phyloP scores from a whole-genome alignment of 2,329 filamentous ascomycete species.

The Exophiala spinifera region DNA sequence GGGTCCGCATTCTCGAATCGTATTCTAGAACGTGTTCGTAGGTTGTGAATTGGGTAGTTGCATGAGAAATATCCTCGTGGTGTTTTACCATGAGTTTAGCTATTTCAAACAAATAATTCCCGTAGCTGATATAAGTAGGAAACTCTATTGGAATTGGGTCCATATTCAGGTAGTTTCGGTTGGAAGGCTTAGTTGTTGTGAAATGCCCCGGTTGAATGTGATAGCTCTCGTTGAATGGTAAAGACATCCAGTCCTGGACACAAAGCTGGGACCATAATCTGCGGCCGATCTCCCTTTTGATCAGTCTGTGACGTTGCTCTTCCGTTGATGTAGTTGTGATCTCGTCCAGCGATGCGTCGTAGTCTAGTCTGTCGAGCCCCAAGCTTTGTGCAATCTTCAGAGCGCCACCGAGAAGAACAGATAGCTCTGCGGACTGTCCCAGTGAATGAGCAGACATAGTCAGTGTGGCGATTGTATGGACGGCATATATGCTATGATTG shows the following conservation, averaged over 20 bases:
- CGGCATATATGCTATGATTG: slow-evolving; percentile 41
- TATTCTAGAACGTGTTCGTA: slow-evolving; percentile 43
- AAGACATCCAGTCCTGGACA: slow-evolving; percentile 45
- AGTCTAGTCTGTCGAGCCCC: slow-evolving; percentile 43
- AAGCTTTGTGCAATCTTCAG: slow-evolving; percentile 49
- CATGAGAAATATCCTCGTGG: slow-evolving; percentile 37
- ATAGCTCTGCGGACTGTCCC: slow-evolving; percentile 48
- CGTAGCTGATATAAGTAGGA: slow-evolving; percentile 38
- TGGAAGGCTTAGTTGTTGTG: slow-evolving; percentile 34
- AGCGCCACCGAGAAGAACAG: slow-evolving; percentile 45
- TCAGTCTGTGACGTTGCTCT: slow-evolving; percentile 9
- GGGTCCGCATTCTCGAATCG: slow-evolving; percentile 37
- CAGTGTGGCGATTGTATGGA: slow-evolving; percentile 48
- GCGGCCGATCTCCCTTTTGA: slow-evolving; percentile 36
- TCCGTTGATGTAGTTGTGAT: slow-evolving; percentile 10
- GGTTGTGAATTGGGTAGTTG: slow-evolving; percentile 37
- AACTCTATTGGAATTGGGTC: slow-evolving; percentile 16
- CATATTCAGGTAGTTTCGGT: slow-evolving; percentile 38
- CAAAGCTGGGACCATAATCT: slow-evolving; percentile 40
- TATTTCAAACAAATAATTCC: slow-evolving; percentile 39
- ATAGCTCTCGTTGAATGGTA: slow-evolving; percentile 40
- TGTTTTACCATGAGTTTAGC: slow-evolving; percentile 37
- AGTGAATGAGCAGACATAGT: slow-evolving; percentile 51
- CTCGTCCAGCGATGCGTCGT: slow-evolving; percentile 16
- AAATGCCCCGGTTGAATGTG: slow-evolving; percentile 37